Conservation (phyloP, 1,139 yeast species). For the Candida freyschussii region DNA sequence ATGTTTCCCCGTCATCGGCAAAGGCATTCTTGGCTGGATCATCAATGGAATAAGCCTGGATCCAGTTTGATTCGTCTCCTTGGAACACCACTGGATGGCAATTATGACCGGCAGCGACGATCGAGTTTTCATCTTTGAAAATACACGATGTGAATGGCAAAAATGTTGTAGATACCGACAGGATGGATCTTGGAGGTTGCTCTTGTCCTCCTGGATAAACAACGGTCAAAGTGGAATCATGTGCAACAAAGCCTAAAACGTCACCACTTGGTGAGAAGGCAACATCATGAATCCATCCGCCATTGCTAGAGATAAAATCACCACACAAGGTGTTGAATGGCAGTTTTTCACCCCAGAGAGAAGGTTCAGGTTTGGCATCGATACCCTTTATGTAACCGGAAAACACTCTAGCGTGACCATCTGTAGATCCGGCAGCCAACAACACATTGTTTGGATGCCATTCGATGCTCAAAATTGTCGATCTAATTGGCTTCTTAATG, state of each 20-base stretch:
- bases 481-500: slow-evolving; percentile 85
- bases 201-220: slow-evolving; percentile 77
- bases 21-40: slow-evolving; percentile 40
- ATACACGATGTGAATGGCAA: slow-evolving; percentile 77
- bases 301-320: slow-evolving; percentile 70
- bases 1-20: slow-evolving; percentile 55
- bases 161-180: slow-evolving; percentile 58
- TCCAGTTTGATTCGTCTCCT: slow-evolving; percentile 53
- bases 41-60: slow-evolving; percentile 27
- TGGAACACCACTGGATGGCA: slow-evolving; percentile 85
- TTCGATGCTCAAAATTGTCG: slow-evolving; percentile 76
- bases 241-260: slow-evolving; percentile 72
- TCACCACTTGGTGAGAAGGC: slow-evolving; percentile 80
- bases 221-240: slow-evolving; percentile 71
- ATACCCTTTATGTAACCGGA: slow-evolving; percentile 90
- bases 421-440: slow-evolving; percentile 89
- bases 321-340: slow-evolving; percentile 95
- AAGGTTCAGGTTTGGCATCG: slow-evolving; percentile 75
- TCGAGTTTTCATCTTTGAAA: slow-evolving; percentile 59
- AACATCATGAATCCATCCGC: slow-evolving; percentile 93
- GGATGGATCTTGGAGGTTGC: slow-evolving; percentile 41
- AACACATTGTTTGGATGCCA: slow-evolving; percentile 97
- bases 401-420: slow-evolving; percentile 90
- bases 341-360: slow-evolving; percentile 91
- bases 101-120: slow-evolving; percentile 89